Evolutionary conservation across 225 moss, liverwort and hornwort species (phyloP).

Genomic region (Climacium dendroides): DNA sequence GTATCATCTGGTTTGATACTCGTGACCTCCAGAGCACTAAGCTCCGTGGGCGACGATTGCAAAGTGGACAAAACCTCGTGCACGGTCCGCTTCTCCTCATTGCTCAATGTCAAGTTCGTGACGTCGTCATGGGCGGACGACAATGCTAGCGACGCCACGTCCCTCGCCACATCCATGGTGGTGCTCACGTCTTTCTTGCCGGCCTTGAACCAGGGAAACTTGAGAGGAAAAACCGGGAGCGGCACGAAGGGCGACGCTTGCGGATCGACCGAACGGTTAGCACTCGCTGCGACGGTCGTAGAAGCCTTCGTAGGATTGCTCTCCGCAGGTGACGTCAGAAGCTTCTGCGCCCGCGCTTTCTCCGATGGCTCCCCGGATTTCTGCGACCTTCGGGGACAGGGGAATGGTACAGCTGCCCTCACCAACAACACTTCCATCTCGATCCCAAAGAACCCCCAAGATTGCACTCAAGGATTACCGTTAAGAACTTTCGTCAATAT

Average conservation of each 20-base stretch:
- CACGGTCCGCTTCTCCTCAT: conserved; percentile 16
- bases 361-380: conserved; percentile 8
- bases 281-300: neutral
- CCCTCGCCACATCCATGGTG: neutral
- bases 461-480: neutral
- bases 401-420: conserved; percentile 30
- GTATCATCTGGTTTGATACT: neutral
- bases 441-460: neutral
- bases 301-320: neutral
- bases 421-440: conserved; percentile 31
- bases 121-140: conserved; percentile 9
- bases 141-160: conserved; percentile 21
- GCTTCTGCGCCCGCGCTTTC: conserved; percentile 21
- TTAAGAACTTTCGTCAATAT: neutral
- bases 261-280: neutral
- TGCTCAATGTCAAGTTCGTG: conserved; percentile 5
- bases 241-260: conserved; percentile 7
- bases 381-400: conserved; percentile 18
- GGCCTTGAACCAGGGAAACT: conserved; percentile 29
- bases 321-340: neutral
- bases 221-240: conserved; percentile 9
- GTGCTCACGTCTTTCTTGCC: conserved; percentile 12
- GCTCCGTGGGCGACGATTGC: conserved; percentile 18
- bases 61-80: conserved; percentile 22
- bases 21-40: neutral